A percentile compares a stretch with the other conserved stretches of the same genome.
Evolutionary conservation across 2,329 filamentous ascomycete species (phyloP).

Genomic region (Botryotinia globosa): DNA sequence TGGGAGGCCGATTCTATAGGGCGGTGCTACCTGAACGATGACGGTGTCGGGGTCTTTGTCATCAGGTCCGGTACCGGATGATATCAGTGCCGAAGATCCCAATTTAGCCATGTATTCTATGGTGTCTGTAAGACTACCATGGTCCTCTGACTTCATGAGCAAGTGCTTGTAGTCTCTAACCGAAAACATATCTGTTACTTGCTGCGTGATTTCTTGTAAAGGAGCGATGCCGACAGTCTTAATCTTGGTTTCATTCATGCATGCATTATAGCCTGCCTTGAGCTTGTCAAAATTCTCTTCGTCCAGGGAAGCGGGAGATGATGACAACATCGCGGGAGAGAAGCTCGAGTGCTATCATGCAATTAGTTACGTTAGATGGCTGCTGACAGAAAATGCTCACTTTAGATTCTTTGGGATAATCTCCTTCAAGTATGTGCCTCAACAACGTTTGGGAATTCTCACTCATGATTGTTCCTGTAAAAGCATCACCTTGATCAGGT

Average conservation of each 20-base stretch:
- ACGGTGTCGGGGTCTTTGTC: conserved; percentile 49
- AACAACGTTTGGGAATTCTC: conserved; percentile 58
- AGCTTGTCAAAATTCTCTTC: conserved; percentile 65
- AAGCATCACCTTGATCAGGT: conserved; percentile 59
- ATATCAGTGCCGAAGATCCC: conserved; percentile 42
- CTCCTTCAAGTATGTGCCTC: conserved; percentile 60
- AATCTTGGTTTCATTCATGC: conserved; percentile 59
- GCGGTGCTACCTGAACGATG: conserved; percentile 44
- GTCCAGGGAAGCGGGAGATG: conserved; percentile 46
- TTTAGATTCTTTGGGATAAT: conserved; percentile 47
- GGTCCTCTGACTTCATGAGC: conserved; percentile 31
- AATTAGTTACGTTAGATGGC: conserved; percentile 15
- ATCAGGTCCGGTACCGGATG: conserved; percentile 34
- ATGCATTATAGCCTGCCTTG: conserved; percentile 62
- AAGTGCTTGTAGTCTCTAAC: conserved; percentile 22
- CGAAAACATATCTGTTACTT: conserved; percentile 49
- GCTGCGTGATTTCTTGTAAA: conserved; percentile 53
- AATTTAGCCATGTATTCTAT: conserved; percentile 48
- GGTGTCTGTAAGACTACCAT: conserved; percentile 44
- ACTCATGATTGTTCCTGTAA: conserved; percentile 58
- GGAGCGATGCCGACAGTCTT: conserved; percentile 54
- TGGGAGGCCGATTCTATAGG: conserved; percentile 54
- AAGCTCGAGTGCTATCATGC: conserved; percentile 47
- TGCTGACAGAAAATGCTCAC: conserved; percentile 31
- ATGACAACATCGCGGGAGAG: conserved; percentile 44